Evolutionary conservation across 1,139 yeast genomes (phyloP), one percentile per base, ranked within the genome.

Genomic region (Kurtzmaniella quercitrusa): DNA sequence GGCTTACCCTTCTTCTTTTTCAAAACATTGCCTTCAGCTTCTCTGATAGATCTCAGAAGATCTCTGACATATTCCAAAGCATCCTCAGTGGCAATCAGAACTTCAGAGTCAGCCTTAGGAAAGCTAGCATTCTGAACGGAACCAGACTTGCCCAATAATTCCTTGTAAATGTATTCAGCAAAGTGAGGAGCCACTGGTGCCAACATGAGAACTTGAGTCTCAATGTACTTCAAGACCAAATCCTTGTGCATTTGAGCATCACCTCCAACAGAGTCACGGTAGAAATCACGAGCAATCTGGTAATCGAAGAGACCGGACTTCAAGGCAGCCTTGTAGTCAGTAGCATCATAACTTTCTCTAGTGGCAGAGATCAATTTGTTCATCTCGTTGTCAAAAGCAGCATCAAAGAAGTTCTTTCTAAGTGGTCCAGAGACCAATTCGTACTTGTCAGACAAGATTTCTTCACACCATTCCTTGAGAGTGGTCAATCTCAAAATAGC

Each of bases 151-250:
- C 82, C 81, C 51, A 94, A 74, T 41, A 90, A 75, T 52, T 91
- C 98, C 60, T 85, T 79, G 79, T 89, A 90, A 48, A 93, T 71
- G 68, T 81, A 88, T 56, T 93, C 98, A 52, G 95, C 82, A 66
- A 93, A 90, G 66, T 93, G 99, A 41, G 98, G 98, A 42, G 98
- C 95, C 58, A 93, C 75, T 49, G 99, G 98, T 9, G 95, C 83
- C 56, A 93, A 70, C 62, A 93, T 68, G 56, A 93, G 77, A 12
- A 84, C 85, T 70, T 93, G 98, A 40, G 79, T 69, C 66, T 89
- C 95, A 56, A 94, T 87, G 63, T 89, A 93, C 58, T 82, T 82
- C 56, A 81, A 62, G 40, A 89, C 84, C 53, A 94, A 75, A 54
- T 87, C 95, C 57, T 74, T 79, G 70, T 89, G 96, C 96, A 93